Percentiles rank a stretch among this genome's conserved stretches.
Evolutionary conservation across 2,329 filamentous ascomycete species (phyloP).

Genomic region (Aspergillus sp.): DNA sequence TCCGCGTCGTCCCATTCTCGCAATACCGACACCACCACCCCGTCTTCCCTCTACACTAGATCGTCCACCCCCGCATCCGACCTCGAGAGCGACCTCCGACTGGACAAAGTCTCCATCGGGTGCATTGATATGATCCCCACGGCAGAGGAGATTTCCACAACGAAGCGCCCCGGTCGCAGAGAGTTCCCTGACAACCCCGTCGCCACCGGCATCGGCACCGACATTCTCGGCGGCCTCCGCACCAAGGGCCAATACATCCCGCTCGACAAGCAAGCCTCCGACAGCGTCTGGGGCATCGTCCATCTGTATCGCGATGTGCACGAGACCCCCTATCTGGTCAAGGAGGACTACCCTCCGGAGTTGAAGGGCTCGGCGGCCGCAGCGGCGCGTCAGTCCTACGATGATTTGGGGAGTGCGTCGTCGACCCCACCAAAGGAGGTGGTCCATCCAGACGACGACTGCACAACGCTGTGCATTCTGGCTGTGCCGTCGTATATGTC

Average conservation of each 20-base stretch:
- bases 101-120: constrained; percentile 73
- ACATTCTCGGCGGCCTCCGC: constrained; percentile 61
- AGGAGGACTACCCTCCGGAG: constrained; percentile 45
- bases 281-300: constrained; percentile 87
- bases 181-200: constrained; percentile 36
- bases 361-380: constrained; percentile 38
- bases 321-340: constrained; percentile 61
- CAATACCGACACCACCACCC: constrained; percentile 7
- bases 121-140: constrained; percentile 68
- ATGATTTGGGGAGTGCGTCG: constrained; percentile 19
- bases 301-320: constrained; percentile 87
- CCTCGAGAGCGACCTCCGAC: constrained; percentile 67
- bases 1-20: constrained; percentile 1
- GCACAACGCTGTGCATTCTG: constrained; percentile 86
- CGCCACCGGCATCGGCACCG: constrained; percentile 49
- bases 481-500: constrained; percentile 94
- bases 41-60: constrained; percentile 16
- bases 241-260: constrained; percentile 80
- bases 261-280: constrained; percentile 67
- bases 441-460: constrained; percentile 52
- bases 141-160: constrained; percentile 22
- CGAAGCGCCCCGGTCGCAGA: constrained; percentile 21
- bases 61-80: constrained; percentile 15
- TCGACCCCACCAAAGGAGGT: not conserved
- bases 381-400: constrained; percentile 26